Conservation (phyloP, 371 early-diverging fungal species). For the Conidiobolus incongruus region DNA sequence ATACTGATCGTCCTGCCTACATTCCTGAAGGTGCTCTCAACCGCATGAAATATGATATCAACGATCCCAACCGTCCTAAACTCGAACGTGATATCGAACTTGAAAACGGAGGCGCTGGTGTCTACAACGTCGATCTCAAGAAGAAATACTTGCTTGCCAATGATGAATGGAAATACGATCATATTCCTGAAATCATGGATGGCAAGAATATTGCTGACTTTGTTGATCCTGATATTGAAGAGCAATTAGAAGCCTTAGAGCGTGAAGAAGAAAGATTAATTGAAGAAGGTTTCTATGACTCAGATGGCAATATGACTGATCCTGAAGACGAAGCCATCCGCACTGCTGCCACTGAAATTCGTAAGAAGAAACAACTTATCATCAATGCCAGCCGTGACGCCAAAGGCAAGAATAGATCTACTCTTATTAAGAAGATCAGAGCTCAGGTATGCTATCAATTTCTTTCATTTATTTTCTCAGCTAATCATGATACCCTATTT, state of each 20-base stretch:
- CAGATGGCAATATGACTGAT: slow-evolving; percentile 42
- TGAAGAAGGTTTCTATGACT: slow-evolving; percentile 83
- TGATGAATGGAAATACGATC: slow-evolving; percentile 94
- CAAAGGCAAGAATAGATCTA: slow-evolving; percentile 40
- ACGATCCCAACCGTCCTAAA: slow-evolving; percentile 60
- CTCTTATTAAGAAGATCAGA: slow-evolving; percentile 26
- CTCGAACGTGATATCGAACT: slow-evolving; percentile 80
- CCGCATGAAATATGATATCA: slow-evolving; percentile 46
- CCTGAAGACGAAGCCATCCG: slow-evolving; percentile 54
- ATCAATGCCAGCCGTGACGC: slow-evolving; percentile 44
- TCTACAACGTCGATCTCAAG: slow-evolving; percentile 81
- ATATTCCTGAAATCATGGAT: slow-evolving; percentile 98
- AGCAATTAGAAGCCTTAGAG: slow-evolving; percentile 86
- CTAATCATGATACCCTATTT: slow-evolving; percentile 3
- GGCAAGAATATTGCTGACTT: slow-evolving; percentile 99
- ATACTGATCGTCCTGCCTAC: slow-evolving; percentile 52
- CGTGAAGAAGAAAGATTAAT: slow-evolving; percentile 87
- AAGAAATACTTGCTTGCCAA: slow-evolving; percentile 62
- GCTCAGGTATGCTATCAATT: slow-evolving; percentile 13
- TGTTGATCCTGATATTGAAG: slow-evolving; percentile 94
- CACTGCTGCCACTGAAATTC: slow-evolving; percentile 56
- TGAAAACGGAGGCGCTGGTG: slow-evolving; percentile 88
- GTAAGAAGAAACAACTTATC: slow-evolving; percentile 64
- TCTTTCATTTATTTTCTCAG: not conserved
- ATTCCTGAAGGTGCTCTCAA: slow-evolving; percentile 57